Evolutionary conservation across 169 alveolate species (phyloP).

Genomic region (Plasmodium billcollinsi): DNA sequence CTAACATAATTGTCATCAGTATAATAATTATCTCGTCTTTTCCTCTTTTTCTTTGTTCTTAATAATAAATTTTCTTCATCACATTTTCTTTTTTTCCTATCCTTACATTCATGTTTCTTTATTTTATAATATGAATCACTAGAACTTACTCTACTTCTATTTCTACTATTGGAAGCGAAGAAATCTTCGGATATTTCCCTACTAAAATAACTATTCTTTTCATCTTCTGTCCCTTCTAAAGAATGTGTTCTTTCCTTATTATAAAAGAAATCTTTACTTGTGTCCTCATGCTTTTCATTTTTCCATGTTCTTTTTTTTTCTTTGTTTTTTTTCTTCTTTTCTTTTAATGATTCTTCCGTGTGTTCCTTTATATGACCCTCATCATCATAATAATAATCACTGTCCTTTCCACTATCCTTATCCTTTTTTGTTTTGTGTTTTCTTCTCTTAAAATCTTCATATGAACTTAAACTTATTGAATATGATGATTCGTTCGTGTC

Average conservation of each 20-base stretch:
- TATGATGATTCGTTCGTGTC: conserved; percentile 8
- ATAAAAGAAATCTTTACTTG: not conserved
- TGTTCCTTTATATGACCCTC: not conserved
- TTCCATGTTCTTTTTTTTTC: conserved; percentile 4
- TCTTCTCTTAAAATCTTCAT: conserved; percentile 6
- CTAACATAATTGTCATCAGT: not conserved
- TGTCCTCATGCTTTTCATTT: conserved; percentile 6
- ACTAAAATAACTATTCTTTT: not conserved
- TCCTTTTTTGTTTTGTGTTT: conserved; percentile 3
- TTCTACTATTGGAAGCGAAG: not conserved
- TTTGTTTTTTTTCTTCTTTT: conserved; percentile 20
- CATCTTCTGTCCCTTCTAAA: not conserved
- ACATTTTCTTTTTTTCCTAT: not conserved
- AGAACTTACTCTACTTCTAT: too few relatives aligned
- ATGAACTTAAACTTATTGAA: conserved; percentile 20
- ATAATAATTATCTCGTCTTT: not conserved
- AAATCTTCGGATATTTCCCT: not conserved
- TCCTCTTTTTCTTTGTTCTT: not conserved
- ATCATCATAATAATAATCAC: not conserved
- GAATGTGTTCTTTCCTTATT: not conserved
- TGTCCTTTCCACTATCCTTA: not conserved
- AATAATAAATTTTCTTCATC: not conserved
- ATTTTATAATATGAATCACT: not conserved
- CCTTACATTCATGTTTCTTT: not conserved
- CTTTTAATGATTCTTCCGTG: not conserved